A percentile compares a stretch with the other conserved stretches of the same genome.
Conservation (phyloP, 495 filamentous ascomycete genomes). For the Cladorrhinum samala region DNA sequence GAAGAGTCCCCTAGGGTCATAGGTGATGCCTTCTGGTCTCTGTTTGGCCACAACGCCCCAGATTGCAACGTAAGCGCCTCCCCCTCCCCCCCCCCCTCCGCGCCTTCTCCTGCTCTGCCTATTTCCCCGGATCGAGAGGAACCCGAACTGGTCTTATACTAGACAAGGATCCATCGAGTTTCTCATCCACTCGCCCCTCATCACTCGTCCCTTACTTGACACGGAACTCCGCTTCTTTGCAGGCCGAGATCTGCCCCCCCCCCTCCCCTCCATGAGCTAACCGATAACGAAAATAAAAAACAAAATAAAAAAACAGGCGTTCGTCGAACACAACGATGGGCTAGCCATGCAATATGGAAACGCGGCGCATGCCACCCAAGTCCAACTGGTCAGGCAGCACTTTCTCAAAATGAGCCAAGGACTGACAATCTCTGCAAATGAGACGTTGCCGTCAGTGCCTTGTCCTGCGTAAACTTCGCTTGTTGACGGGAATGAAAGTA, state of each 20-base stretch:
- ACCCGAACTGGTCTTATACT: neutral
- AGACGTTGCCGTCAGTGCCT: constrained; percentile 11
- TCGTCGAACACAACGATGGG: constrained; percentile 38
- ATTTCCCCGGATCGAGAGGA: neutral
- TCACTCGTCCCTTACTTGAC: neutral
- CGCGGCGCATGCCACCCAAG: constrained; percentile 33
- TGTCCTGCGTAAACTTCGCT: constrained; percentile 8
- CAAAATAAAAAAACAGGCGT: constrained; percentile 19
- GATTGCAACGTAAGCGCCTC: constrained; percentile 37
- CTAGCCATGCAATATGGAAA: constrained; percentile 45
- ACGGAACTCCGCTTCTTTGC: too few species aligned
- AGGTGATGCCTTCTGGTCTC: constrained; percentile 46
- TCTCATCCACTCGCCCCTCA: neutral
- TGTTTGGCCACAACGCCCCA: constrained; percentile 47
- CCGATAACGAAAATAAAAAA: neutral
- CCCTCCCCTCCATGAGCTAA: neutral
- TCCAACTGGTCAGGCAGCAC: constrained; percentile 29
- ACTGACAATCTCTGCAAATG: constrained; percentile 8
- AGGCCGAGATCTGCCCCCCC: neutral
- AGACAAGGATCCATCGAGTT: neutral
- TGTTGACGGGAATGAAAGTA: neutral
- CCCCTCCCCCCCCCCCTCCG: neutral
- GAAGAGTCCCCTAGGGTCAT: constrained; percentile 35
- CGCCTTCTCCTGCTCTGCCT: too few species aligned
- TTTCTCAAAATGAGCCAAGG: constrained; percentile 18